Evolutionary conservation across 768 basidiomycete species (phyloP).

Genomic region (Russula emetica): DNA sequence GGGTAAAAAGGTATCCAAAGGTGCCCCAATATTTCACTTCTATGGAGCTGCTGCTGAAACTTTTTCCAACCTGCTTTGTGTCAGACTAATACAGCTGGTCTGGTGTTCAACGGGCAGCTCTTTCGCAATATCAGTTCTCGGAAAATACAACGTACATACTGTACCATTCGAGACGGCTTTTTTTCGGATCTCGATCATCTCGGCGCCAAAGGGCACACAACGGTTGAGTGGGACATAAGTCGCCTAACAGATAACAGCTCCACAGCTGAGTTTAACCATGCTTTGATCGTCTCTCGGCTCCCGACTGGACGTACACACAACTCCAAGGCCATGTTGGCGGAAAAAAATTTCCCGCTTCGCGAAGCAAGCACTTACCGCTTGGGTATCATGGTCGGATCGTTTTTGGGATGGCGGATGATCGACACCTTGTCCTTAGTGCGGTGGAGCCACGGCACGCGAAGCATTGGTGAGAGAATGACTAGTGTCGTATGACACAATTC

Average conservation of each 20-base stretch:
- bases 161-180: neutral
- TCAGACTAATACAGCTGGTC: neutral
- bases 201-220: neutral
- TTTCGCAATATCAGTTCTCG: neutral
- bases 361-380: neutral
- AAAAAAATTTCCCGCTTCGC: neutral
- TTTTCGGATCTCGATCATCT: conserved; percentile 5
- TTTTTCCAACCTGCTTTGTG: neutral
- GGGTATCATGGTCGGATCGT: neutral
- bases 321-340: neutral
- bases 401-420: conserved; percentile 4
- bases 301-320: conserved; percentile 7
- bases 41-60: neutral
- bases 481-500: neutral
- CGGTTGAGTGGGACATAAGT: neutral
- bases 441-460: neutral
- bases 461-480: neutral
- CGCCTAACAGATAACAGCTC: neutral
- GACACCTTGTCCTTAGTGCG: neutral
- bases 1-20: neutral
- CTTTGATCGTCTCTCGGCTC: conserved; percentile 2
- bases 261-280: neutral
- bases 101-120: neutral
- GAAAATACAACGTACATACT: neutral
- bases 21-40: neutral